Base-by-base conservation (phyloP, 2,329 filamentous ascomycete genomes). In the Taxawa tesnikishii region DNA sequence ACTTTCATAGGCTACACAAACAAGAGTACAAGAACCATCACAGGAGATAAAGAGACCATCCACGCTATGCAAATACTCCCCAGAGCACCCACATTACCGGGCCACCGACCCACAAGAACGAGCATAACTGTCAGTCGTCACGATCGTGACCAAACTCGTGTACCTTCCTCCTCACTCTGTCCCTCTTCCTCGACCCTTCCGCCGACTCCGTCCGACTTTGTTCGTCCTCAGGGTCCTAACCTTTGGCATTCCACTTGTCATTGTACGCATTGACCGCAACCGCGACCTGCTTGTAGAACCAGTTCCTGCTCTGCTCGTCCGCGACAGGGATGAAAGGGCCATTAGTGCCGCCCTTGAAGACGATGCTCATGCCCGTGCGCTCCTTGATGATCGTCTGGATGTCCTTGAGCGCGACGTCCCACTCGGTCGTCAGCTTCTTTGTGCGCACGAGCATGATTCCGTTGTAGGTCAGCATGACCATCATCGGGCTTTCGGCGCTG, bases 341-440 rank as follows among this genome's bases (percentile, higher is more conserved):
- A 52, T 94, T 94, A 3, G 79, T 83, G 3, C 87, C 88, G 8
- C 87, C 88, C 44, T 93, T 81, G 43, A 96, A 62, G 28, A 82
- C 79, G 40, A 98, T 73, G 44, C 83, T 87, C 59, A 98, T 75
- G 0, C 90, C 92, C 0, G 90, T 98, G 32, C 90, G 68, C 66
- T 98, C 92, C 63, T 96, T 98, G 28, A 79, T 82, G 43, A 98
- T 96, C 0, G 87, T 96, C 65, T 96, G 87, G 13, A 98, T 75
- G 53, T 98, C 90, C 51, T 90, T 94, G 43, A 98, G 67, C 15
- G 84, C 82, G 8, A 96, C 84, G 49, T 98, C 90, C 90, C 90
- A 98, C 58, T 96, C 88, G 12, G 78, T 87, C 32, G 75, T 78
- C 48, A 98, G 66, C 50, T 80, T 79, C 62, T 85, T 81, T 31